Evolutionary conservation across 192 early-diverging fungal genomes (phyloP), one percentile per base, ranked within the genome.

Genomic region (Gonapodya sp.): DNA sequence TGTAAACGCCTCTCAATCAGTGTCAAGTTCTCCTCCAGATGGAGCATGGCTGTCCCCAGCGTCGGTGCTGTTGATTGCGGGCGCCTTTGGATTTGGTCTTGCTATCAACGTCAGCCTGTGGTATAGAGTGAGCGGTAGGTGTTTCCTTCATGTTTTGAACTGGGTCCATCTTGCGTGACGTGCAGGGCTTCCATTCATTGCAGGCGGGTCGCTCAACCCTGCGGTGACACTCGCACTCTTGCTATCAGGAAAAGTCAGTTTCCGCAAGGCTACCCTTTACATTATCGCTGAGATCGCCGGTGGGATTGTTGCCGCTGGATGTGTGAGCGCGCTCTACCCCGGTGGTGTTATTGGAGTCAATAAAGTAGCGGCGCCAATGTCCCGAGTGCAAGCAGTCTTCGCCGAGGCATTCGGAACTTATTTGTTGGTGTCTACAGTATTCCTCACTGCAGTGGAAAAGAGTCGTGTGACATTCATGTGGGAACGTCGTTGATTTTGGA

Each of bases 151-250:
- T n/a, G n/a, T n/a, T n/a, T n/a, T n/a, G n/a, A n/a, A n/a, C n/a
- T n/a, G n/a, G n/a, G n/a, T n/a, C n/a, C n/a, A n/a, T n/a, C n/a
- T n/a, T n/a, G n/a, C n/a, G n/a, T n/a, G n/a, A n/a, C n/a, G n/a
- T n/a, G n/a, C n/a, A n/a, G n/a, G n/a, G n/a, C n/a, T n/a, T n/a
- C n/a, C n/a, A n/a, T n/a, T n/a, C n/a, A 77, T 77, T 24, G 36
- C 35, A 35, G 92, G 91, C 2, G 88, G 91, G 1, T 84, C 85
- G 24, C 85, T 93, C 74, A 93, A 93, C 80, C 91, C 92, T 1
- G 89, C 91, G n/a, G 85, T 93, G 36, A 86, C 88, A n/a, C 73
- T 93, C 8, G 85, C 87, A 30, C 85, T 92, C 31, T 73, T 90
- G 78, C 82, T 90, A 35, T 85, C 87, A 18, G 88, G 91, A 33